Conservation (phyloP, 352 stramenopile species). For the Phytophthora parvispora region DNA sequence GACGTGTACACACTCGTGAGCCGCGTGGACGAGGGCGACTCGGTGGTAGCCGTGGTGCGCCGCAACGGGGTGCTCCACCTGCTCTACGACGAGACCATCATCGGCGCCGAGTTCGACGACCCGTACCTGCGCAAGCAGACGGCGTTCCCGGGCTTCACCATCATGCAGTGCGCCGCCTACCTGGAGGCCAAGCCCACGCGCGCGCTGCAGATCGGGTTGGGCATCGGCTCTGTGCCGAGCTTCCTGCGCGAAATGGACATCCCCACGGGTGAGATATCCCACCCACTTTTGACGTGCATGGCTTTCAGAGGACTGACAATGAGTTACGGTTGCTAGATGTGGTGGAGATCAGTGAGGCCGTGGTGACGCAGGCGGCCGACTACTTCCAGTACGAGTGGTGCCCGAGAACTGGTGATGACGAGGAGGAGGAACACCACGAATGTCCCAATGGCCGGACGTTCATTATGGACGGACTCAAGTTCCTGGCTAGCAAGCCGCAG, state of each 20-base stretch:
- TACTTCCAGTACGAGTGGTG: slow-evolving; percentile 84
- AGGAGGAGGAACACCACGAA: slow-evolving; percentile 10
- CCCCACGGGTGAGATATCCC: slow-evolving; percentile 45
- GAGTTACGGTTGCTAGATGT: slow-evolving; percentile 51
- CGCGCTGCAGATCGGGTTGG: slow-evolving; percentile 75
- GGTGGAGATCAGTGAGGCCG: slow-evolving; percentile 77
- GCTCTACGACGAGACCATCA: slow-evolving; percentile 84
- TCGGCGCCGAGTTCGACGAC: slow-evolving; percentile 83
- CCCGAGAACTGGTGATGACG: background rate
- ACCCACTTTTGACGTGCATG: too few species aligned
- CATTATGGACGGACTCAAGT: slow-evolving; percentile 74
- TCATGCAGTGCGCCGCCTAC: slow-evolving; percentile 83
- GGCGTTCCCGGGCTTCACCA: slow-evolving; percentile 82
- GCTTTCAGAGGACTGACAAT: too few species aligned
- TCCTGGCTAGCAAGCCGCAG: slow-evolving; percentile 51
- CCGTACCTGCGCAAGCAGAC: slow-evolving; percentile 65
- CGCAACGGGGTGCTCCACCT: slow-evolving; percentile 63
- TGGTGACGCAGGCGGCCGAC: slow-evolving; percentile 68
- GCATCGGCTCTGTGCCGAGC: slow-evolving; percentile 75
- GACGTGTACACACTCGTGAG: slow-evolving; percentile 34
- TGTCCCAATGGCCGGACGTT: slow-evolving; percentile 67
- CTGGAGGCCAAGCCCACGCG: slow-evolving; percentile 48
- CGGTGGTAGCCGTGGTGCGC: slow-evolving; percentile 68
- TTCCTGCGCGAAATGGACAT: slow-evolving; percentile 73
- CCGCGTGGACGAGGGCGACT: slow-evolving; percentile 54